phyloP scores from a whole-genome alignment of 257 asterid genomes.

The Solanum lycopersicoides region DNA sequence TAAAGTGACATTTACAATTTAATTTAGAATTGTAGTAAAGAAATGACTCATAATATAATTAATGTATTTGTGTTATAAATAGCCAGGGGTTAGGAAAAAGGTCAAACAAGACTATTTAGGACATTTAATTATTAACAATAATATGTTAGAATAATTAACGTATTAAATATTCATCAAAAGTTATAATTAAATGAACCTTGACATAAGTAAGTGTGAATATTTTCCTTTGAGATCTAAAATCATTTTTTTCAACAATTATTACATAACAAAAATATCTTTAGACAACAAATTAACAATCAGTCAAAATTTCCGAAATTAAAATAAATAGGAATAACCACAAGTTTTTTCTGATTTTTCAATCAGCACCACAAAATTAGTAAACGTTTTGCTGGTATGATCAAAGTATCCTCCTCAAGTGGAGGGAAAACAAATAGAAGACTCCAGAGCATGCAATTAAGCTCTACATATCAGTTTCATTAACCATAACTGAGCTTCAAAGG shows the following conservation, averaged over 20 bases:
- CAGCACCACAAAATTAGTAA: background rate
- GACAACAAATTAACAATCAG: background rate
- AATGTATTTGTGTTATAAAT: no score
- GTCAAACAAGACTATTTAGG: background rate
- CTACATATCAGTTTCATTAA: background rate
- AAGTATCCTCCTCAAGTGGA: background rate
- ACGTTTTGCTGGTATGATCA: background rate
- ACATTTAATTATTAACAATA: no score
- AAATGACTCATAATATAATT: background rate
- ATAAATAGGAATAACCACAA: background rate
- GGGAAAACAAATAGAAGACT: background rate
- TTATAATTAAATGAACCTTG: background rate
- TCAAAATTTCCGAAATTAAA: no score
- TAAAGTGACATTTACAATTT: background rate
- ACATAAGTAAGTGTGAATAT: background rate
- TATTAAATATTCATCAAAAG: background rate
- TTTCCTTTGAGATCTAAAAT: background rate
- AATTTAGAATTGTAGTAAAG: background rate
- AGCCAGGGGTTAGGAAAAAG: background rate
- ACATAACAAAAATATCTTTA: background rate
- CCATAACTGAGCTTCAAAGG: background rate
- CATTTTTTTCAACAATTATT: background rate
- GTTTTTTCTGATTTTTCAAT: no score
- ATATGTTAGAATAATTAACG: background rate
- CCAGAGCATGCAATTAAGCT: background rate